A percentile compares a stretch with the other conserved stretches of the same genome.
These are phyloP conservation scores for Silene conica DNA, from an alignment of 148 eudicot species.

Conservation along the genomic window DNA sequence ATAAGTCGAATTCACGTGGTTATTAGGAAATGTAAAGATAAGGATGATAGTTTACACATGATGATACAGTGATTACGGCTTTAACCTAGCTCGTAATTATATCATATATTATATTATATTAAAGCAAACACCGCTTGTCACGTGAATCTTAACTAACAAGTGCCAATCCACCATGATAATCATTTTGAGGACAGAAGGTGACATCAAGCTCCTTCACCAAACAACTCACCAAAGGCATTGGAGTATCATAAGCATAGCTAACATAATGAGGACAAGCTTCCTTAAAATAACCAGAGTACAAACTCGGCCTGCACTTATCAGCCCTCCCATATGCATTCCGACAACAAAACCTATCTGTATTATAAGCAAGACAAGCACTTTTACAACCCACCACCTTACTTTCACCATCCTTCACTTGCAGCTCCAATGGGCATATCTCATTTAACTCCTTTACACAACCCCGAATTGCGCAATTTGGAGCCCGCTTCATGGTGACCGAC, in stretches of 20 bases:
- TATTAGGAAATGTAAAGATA: no score
- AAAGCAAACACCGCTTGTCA: no score
- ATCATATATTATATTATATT: no score
- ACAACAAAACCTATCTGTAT: conserved; percentile 58
- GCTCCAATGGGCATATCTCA: conserved; percentile 49
- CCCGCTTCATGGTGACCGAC: conserved; percentile 29
- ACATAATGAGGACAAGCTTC: conserved; percentile 55
- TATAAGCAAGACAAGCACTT: conserved; percentile 67
- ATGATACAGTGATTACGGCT: no score
- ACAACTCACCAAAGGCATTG: conserved; percentile 54
- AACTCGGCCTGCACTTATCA: conserved; percentile 53
- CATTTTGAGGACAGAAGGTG: conserved; percentile 56
- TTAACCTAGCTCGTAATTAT: no score
- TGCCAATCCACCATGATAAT: conserved; percentile 31
- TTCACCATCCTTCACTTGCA: conserved; percentile 29
- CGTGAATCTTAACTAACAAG: no score
- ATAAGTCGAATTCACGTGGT: no score
- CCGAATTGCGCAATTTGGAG: conserved; percentile 33
- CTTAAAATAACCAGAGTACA: conserved; percentile 63
- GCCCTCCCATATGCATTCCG: conserved; percentile 56
- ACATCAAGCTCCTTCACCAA: conserved; percentile 43
- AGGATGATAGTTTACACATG: no score
- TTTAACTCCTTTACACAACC: conserved; percentile 52
- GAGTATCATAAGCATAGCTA: conserved; percentile 61
- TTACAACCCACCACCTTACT: conserved; percentile 67